These are phyloP conservation scores for Diversispora epigaea DNA, from an alignment of 192 early-diverging fungal species.

Conservation along the genomic window DNA sequence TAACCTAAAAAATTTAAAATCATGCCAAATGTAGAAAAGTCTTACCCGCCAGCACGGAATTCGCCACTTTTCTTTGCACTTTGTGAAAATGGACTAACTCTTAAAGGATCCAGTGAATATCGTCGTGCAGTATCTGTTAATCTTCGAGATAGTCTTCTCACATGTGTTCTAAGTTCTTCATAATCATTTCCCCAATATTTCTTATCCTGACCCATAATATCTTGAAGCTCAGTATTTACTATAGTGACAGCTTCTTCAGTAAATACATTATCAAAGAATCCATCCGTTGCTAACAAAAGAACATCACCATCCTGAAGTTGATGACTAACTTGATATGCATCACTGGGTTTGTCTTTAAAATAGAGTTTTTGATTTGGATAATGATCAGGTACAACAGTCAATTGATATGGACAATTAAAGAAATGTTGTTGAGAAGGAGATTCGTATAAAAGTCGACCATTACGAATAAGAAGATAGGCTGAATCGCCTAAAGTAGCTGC, in stretches of 20 bases:
- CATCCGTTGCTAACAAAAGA: constrained; percentile 59
- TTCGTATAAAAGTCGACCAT: constrained; percentile 55
- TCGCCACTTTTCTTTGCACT: constrained; percentile 49
- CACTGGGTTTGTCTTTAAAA: constrained; percentile 58
- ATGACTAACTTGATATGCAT: constrained; percentile 50
- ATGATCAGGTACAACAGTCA: constrained; percentile 54
- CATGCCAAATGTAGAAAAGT: background rate
- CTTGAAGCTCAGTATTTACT: constrained; percentile 47
- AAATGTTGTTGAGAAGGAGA: constrained; percentile 62
- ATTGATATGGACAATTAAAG: constrained; percentile 64
- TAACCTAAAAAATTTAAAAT: background rate
- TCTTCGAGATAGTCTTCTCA: constrained; percentile 48
- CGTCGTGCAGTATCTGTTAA: constrained; percentile 55
- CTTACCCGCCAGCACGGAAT: constrained; percentile 44
- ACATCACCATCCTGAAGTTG: constrained; percentile 59
- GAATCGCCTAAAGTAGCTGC: constrained; percentile 59
- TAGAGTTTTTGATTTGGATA: constrained; percentile 50
- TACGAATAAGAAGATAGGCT: constrained; percentile 56
- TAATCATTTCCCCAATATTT: constrained; percentile 26
- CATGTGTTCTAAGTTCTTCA: constrained; percentile 42
- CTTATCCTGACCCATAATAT: constrained; percentile 35
- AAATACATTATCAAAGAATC: constrained; percentile 64
- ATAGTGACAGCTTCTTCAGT: constrained; percentile 52
- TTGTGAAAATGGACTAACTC: constrained; percentile 52
- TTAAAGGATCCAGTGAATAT: constrained; percentile 49